Conservation (phyloP, 208 protist genomes). For the Plasmodiophora brassicae region DNA sequence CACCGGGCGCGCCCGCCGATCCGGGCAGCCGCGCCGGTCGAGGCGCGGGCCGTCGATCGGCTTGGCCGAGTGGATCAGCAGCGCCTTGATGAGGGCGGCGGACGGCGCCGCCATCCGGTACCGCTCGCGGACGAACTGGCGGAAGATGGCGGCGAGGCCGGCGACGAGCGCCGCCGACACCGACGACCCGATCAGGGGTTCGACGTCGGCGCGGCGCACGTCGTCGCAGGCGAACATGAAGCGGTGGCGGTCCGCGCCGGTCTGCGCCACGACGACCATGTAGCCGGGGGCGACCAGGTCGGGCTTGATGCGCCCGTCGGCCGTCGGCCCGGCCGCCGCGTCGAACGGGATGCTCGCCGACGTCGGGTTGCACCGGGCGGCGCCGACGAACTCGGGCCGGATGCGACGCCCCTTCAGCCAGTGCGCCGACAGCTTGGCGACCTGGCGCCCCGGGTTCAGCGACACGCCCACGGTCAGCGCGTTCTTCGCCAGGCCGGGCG, state of each 20-base stretch:
- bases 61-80: neutral
- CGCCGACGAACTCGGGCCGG: neutral
- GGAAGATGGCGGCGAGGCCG: neutral
- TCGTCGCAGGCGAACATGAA: no score
- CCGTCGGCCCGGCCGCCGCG: neutral
- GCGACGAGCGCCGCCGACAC: slow-evolving; percentile 15
- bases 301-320: neutral
- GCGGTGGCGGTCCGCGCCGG: neutral
- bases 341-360: neutral
- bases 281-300: slow-evolving; percentile 1
- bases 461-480: neutral
- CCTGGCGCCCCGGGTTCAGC: no score
- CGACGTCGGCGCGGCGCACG: neutral
- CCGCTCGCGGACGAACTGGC: neutral
- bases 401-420: neutral
- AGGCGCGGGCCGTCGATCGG: neutral
- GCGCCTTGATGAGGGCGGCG: neutral
- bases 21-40: neutral
- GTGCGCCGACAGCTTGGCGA: neutral
- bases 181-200: neutral
- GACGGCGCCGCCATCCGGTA: neutral
- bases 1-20: neutral
- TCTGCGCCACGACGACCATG: neutral
- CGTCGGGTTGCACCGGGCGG: neutral
- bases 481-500: slow-evolving; percentile 23